Percentiles rank a stretch among this genome's conserved stretches.
phyloP scores from a whole-genome alignment of 345 rosid genomes.

The Viola odorata region DNA sequence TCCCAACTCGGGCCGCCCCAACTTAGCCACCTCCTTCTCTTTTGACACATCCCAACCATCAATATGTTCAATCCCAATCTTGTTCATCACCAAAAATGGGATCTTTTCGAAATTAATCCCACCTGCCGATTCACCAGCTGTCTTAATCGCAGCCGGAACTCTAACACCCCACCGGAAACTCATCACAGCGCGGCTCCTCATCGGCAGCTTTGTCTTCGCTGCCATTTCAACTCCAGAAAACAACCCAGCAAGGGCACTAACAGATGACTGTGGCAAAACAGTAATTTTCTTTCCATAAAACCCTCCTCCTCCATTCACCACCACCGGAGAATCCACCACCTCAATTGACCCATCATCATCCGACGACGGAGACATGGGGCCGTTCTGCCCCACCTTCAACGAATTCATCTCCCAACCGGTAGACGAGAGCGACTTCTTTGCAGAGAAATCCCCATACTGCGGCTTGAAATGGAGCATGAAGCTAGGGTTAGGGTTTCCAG shows the following conservation, averaged over 20 bases:
- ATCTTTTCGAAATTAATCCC: slow-evolving; percentile 53
- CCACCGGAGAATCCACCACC: slow-evolving; percentile 43
- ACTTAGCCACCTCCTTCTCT: slow-evolving; percentile 2
- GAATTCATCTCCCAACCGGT: slow-evolving; percentile 29
- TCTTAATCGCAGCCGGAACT: slow-evolving; percentile 61
- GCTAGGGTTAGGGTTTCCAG: slow-evolving; percentile 45
- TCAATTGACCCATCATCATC: slow-evolving; percentile 58
- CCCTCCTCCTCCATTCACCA: slow-evolving; percentile 25
- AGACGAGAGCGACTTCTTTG: slow-evolving; percentile 70
- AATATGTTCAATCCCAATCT: slow-evolving; percentile 83
- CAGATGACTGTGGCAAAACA: slow-evolving; percentile 28
- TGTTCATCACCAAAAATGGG: slow-evolving; percentile 78
- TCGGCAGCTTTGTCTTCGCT: slow-evolving; percentile 68
- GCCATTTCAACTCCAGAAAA: slow-evolving; percentile 64
- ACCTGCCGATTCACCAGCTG: slow-evolving; percentile 30
- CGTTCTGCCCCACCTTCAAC: slow-evolving; percentile 5
- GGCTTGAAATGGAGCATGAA: slow-evolving; percentile 96
- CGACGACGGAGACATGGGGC: slow-evolving; percentile 20
- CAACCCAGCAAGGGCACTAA: slow-evolving; percentile 35
- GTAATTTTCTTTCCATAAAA: slow-evolving; percentile 31
- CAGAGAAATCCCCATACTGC: slow-evolving; percentile 73
- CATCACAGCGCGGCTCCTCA: slow-evolving; percentile 54
- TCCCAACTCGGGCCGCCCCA: slow-evolving; percentile 16
- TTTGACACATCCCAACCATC: slow-evolving; percentile 28
- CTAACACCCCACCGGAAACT: slow-evolving; percentile 90